Base-by-base conservation (phyloP, 192 early-diverging fungal genomes). In the Backusella sp. region DNA sequence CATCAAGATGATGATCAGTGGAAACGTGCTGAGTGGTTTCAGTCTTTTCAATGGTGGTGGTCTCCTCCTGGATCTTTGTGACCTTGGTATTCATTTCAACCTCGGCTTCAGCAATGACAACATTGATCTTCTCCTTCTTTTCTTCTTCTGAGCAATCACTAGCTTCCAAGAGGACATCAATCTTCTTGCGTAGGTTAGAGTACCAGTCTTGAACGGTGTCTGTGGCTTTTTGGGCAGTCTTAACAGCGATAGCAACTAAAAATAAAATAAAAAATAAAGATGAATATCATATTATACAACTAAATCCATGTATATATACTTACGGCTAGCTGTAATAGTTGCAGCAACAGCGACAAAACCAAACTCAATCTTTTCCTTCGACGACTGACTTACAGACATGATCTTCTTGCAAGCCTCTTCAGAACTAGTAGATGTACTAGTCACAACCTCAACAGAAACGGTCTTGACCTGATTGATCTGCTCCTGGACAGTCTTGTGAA, bases 31-130 rank as follows among this genome's bases (percentile, higher is more conserved):
- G 23, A 23, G 35, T 34, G 12, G 59, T 4, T n/a, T 30, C 39
- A 3, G 65, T 41, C 28, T 36, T 74, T 7, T 39, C 26, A 28
- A 30, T 42, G 6, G 56, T 34, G 34, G 35, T 74, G 3, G 73
- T 26, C 3, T 37, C 39, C 28, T 66, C 62, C 36, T 74, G 56
- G 3, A 74, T 5, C 23, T 42, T 28, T 15, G 34, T 30, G 8
- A 74, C 52, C 65, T 74, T 66, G 1, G 56, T 65, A 30, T 74
- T 67, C 62, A 74, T 37, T 46, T 74, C 73, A 44, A 67, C 19
- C 67, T 74, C 62, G 3, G 73, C 73, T 46, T 74, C 65, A 19
- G 62, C 41, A 46, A 74, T 44, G 3, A 74, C 37, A 0, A 32
- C 37, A 44, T 46, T 30, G 28, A 65, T 42, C 42, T 67, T 66